A percentile compares a stretch with the other conserved stretches of the same genome.
These are phyloP conservation scores for Macrophomina phaseolina DNA, from an alignment of 2,329 filamentous ascomycete species.

Conservation along the genomic window DNA sequence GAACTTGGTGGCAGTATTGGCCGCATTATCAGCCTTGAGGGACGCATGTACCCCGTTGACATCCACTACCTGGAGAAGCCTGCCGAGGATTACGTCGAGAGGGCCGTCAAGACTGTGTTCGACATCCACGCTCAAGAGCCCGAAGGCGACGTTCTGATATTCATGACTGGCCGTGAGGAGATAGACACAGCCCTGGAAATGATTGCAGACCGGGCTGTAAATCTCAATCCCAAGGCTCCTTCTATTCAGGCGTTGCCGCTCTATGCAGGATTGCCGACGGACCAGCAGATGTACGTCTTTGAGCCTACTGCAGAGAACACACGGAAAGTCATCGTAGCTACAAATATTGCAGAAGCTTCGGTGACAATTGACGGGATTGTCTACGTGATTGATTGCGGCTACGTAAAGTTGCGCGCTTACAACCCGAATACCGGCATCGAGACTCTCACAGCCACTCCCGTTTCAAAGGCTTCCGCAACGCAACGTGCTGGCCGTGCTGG, in stretches of 20 bases:
- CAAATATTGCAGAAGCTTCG: constrained; percentile 95
- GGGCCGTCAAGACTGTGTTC: constrained; percentile 80
- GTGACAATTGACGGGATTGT: constrained; percentile 93
- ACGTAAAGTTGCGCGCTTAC: constrained; percentile 87
- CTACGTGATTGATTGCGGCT: constrained; percentile 89
- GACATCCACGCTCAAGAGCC: constrained; percentile 83
- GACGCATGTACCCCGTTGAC: constrained; percentile 87
- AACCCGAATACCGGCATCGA: constrained; percentile 87
- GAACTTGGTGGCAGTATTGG: constrained; percentile 54
- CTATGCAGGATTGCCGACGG: constrained; percentile 86
- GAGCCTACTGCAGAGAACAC: constrained; percentile 80
- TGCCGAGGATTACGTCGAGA: constrained; percentile 84
- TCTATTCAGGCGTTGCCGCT: constrained; percentile 76
- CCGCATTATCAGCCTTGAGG: constrained; percentile 82
- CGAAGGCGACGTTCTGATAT: constrained; percentile 87
- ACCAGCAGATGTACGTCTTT: constrained; percentile 95
- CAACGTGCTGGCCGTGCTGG: constrained; percentile 91
- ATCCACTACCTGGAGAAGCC: constrained; percentile 79
- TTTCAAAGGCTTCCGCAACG: constrained; percentile 91
- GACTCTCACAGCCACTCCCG: constrained; percentile 77
- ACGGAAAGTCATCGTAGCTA: constrained; percentile 89
- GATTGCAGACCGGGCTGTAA: constrained; percentile 72
- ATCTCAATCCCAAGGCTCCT: constrained; percentile 64
- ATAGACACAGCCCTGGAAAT: constrained; percentile 84
- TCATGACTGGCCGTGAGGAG: constrained; percentile 90